A percentile compares a stretch with the other conserved stretches of the same genome.
Evolutionary conservation across 2,329 filamentous ascomycete species (phyloP).

Genomic region (Colletotrichum sansevieriae): DNA sequence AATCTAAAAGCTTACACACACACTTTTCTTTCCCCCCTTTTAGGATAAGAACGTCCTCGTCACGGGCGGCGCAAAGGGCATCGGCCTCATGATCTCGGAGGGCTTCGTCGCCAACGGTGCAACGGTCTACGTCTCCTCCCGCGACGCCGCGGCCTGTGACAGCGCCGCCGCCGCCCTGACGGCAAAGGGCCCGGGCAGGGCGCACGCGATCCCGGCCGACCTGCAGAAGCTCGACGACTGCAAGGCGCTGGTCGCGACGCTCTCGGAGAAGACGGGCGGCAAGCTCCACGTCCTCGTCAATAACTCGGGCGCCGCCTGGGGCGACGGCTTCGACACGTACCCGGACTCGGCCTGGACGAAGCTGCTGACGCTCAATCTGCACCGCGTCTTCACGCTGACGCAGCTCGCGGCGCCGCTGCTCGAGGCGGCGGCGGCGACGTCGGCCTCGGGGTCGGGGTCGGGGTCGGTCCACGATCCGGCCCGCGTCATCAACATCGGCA

Average conservation of each 20-base stretch:
- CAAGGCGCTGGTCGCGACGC: constrained; percentile 64
- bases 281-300: constrained; percentile 74
- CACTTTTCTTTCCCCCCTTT: no score
- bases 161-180: constrained; percentile 69
- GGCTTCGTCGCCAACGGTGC: constrained; percentile 75
- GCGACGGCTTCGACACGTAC: constrained; percentile 69
- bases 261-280: constrained; percentile 60
- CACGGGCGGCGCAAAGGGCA: constrained; percentile 71
- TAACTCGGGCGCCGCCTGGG: constrained; percentile 76
- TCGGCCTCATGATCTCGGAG: constrained; percentile 76
- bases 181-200: constrained; percentile 63
- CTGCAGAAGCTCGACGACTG: constrained; percentile 71
- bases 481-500: constrained; percentile 75
- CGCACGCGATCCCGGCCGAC: constrained; percentile 72
- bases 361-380: constrained; percentile 74
- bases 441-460: no score
- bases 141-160: constrained; percentile 70
- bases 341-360: constrained; percentile 70
- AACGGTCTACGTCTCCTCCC: constrained; percentile 75
- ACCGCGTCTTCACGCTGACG: constrained; percentile 76
- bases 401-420: constrained; percentile 72
- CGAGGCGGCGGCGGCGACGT: constrained; percentile 48
- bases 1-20: constrained; percentile 1
- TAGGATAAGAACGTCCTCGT: constrained; percentile 71
- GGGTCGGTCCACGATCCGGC: constrained; percentile 56